Evolutionary conservation across 257 asterid genomes (phyloP), one percentile per base, ranked within the genome.

Genomic region (Paulownia fortunei): DNA sequence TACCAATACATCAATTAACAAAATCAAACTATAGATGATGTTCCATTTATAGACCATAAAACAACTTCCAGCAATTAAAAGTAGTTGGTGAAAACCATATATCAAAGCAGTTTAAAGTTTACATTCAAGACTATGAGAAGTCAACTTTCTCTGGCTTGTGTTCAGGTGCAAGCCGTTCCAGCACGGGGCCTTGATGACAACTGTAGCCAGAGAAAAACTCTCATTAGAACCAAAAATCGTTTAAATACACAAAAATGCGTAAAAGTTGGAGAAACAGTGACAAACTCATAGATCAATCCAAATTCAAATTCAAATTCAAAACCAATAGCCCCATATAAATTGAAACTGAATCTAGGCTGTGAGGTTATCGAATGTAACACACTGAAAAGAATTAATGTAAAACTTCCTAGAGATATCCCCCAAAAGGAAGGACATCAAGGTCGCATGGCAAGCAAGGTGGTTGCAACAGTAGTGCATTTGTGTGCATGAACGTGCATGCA

Each of bases 181-280:
- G 39, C 61, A 4, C 75, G 46, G 61, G 87, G 51, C 78, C 76
- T 59, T 0, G 83, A 72, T 12, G 89, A 84, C 39, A 71, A 73
- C 92, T 88, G 89, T 77, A 78, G 15, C 54, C 63, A 51, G 59
- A 37, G 47, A 69, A 6, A 18, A 11, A n/a, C 32, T 27, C 13
- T 56, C 46, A 34, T 71, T 7, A 51, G 27, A 59, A 61, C n/a
- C n/a, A 51, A 15, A 59, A 16, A 46, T 76, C 1, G 47, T 44
- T 19, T 69, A 18, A 32, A 44, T 42, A 23, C 23, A 54, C 34
- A 27, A 24, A 59, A 51, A 8, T 54, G 0, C 16, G 16, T 1
- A 30, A 30, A 36, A 70, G 21, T 67, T 56, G 16, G 44, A 7
- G 4, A 10, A n/a, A n/a, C 9, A 13, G 21, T 1, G 6, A 6